phyloP scores from a whole-genome alignment of 148 eudicot genomes.

The Suaeda aralocaspica region DNA sequence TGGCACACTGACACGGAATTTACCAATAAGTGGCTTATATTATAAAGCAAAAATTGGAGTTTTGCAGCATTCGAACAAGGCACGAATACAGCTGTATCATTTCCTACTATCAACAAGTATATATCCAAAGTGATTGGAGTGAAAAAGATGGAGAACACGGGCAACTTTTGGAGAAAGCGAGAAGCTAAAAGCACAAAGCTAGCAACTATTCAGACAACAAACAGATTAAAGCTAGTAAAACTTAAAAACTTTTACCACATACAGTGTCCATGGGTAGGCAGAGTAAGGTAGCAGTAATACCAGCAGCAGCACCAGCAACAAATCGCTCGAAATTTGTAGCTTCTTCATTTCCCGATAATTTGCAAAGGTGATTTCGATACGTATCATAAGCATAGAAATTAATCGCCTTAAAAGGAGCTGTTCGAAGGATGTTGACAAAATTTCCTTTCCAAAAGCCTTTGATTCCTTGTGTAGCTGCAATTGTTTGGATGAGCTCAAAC shows the following conservation, averaged over 20 bases:
- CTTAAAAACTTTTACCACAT: slow-evolving; percentile 32
- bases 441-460: slow-evolving; percentile 98
- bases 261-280: slow-evolving; percentile 99
- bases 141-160: background rate
- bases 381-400: slow-evolving; percentile 95
- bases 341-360: slow-evolving; percentile 70
- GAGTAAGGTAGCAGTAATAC: slow-evolving; percentile 85
- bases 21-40: too few species aligned
- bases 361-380: slow-evolving; percentile 67
- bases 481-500: slow-evolving; percentile 62
- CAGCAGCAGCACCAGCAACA: slow-evolving; percentile 93
- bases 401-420: slow-evolving; percentile 94
- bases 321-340: slow-evolving; percentile 88
- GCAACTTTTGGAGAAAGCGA: background rate
- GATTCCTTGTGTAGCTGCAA: slow-evolving; percentile 79
- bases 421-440: slow-evolving; percentile 91
- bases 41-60: too few species aligned
- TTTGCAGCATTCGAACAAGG: too few species aligned
- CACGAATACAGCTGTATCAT: background rate
- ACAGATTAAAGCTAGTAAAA: background rate
- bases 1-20: too few species aligned
- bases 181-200: background rate
- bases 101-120: background rate
- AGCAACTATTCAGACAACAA: background rate
- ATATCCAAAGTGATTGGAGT: background rate